These are phyloP conservation scores for Candida insectalens DNA, from an alignment of 805 yeast genomes.

Conservation along the genomic window DNA sequence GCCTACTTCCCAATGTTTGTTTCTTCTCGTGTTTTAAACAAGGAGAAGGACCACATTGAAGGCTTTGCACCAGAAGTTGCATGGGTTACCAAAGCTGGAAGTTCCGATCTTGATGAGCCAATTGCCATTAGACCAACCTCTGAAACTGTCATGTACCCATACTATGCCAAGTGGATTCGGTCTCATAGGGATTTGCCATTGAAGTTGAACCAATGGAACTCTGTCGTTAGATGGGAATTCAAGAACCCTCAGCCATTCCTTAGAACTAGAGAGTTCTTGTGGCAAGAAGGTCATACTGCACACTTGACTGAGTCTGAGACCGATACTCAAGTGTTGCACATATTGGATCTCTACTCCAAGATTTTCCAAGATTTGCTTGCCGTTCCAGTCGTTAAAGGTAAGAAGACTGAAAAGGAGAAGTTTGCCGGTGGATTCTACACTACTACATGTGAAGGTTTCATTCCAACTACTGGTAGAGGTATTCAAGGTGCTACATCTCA, in stretches of 20 bases:
- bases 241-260: conserved; percentile 99
- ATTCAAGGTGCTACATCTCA: conserved; percentile 99
- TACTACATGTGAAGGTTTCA: conserved; percentile 92
- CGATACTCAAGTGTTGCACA: conserved; percentile 70
- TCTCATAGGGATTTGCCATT: conserved; percentile 97
- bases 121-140: conserved; percentile 99
- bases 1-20: conserved; percentile 99
- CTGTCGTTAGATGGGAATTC: conserved; percentile 99
- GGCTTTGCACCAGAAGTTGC: conserved; percentile 99
- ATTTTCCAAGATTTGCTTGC: conserved; percentile 89
- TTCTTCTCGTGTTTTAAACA: conserved; percentile 83
- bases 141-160: conserved; percentile 99
- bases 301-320: conserved; percentile 82
- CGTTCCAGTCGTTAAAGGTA: conserved; percentile 94
- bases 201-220: conserved; percentile 97
- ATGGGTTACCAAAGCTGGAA: conserved; percentile 97
- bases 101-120: conserved; percentile 91
- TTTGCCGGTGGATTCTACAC: conserved; percentile 97
- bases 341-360: conserved; percentile 76
- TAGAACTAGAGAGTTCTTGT: conserved; percentile 96
- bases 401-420: conserved; percentile 93
- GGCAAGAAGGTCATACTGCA: conserved; percentile 99
- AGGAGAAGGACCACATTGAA: conserved; percentile 96
- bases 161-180: conserved; percentile 98
- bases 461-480: conserved; percentile 98